Evolutionary conservation across 208 protist genomes (phyloP), one percentile per base, ranked within the genome.

Genomic region (Wallacemonas sp.): DNA sequence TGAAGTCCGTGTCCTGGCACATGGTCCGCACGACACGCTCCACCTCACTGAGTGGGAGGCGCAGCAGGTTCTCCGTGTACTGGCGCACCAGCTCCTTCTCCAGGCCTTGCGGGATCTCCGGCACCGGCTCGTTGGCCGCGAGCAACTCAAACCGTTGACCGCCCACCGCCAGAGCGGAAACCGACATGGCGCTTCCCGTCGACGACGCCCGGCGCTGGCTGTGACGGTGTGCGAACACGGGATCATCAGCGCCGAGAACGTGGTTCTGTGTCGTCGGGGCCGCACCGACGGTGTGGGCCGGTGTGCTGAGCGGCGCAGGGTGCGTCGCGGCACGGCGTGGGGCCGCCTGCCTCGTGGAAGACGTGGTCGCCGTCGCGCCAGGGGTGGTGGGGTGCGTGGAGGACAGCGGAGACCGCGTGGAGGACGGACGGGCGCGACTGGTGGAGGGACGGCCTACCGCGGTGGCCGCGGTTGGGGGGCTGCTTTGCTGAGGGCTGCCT

Each of bases 21-120:
- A 82, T 68, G 23, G 67, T 44, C 8, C 33, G 32, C 57, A 87
- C 78, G 38, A 89, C 52, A 32, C 78, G 72, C 57, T 84, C 82
- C 42, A 82, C 70, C 33, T 87, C 77, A 4, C 49, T 16, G 20
- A 73, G 39, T 22, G 81, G 68, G 36, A 80, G 73, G 18, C 46
- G 71, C 38, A 78, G 70, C 38, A 89, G 78, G 28, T 73, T 42
- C 20, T 55, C 49, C 26, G 82, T 61, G 69, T 82, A 84, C 65
- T 81, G 77, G 18, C 67, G 67, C 14, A 49, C 68, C 28, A 87
- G 52, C 1, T 79, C 74, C 18, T 49, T 23, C 59, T 79, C 79
- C 42, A 92, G 66, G 39, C 69, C 68, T 16, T 65, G n/a, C 31
- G 79, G 74, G 20, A 89, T 45, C 62, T 49, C 67, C 12, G 79